phyloP scores from a whole-genome alignment of 2,329 filamentous ascomycete species.

The Pleomassaria siparia region DNA sequence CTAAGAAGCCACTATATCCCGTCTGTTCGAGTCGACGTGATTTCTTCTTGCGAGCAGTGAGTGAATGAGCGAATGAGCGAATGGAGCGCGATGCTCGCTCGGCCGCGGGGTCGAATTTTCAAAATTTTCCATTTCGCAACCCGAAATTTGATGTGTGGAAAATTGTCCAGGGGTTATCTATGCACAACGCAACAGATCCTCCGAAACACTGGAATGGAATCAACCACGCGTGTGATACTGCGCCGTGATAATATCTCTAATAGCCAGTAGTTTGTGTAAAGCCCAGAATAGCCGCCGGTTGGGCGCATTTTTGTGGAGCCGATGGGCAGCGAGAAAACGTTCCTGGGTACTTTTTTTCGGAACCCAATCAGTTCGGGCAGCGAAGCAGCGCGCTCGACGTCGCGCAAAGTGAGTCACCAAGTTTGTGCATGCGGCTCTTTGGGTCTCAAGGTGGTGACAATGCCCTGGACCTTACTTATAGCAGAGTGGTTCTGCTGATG shows the following conservation, averaged over 20 bases:
- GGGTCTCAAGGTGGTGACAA: not conserved
- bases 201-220: not conserved
- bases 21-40: too few species aligned
- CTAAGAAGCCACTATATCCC: not conserved
- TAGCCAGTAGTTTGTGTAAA: not conserved
- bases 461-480: not conserved
- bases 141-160: not conserved
- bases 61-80: too few species aligned
- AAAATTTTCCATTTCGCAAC: not conserved
- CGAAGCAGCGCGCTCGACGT: not conserved
- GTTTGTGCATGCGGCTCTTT: not conserved
- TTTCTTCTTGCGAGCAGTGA: too few species aligned
- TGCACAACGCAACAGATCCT: not conserved
- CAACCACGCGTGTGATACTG: conserved; percentile 2
- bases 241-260: not conserved
- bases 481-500: not conserved
- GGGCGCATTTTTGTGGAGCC: conserved; percentile 1
- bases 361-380: conserved; percentile 1
- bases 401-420: not conserved
- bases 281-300: not conserved
- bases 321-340: conserved; percentile 2
- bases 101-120: not conserved
- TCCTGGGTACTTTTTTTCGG: not conserved
- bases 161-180: not conserved
- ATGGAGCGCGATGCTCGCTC: not conserved